These are phyloP conservation scores for Trypanosoma caninum DNA, from an alignment of 208 protist species.

Conservation along the genomic window DNA sequence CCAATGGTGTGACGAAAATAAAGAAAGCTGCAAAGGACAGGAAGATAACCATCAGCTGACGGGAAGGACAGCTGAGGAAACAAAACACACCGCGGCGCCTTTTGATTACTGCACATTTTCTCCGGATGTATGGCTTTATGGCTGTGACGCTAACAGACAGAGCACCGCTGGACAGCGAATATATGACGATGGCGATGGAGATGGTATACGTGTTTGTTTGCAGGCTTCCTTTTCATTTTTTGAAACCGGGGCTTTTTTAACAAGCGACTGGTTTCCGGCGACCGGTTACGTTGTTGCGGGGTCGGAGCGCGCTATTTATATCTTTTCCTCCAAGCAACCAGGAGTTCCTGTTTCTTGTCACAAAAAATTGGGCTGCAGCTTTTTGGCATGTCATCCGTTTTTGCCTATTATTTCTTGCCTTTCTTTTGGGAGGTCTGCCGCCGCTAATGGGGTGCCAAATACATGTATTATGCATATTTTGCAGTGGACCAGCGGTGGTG, in stretches of 20 bases:
- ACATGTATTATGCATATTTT: constrained; percentile 29
- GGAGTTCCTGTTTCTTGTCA: constrained; percentile 37
- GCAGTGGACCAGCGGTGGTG: constrained; percentile 11
- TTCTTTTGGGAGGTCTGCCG: constrained; percentile 21
- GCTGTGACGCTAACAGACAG: neutral
- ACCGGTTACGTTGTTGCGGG: constrained; percentile 59
- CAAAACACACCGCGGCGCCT: neutral
- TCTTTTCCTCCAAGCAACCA: constrained; percentile 53
- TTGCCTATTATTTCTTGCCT: constrained; percentile 63
- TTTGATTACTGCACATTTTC: neutral
- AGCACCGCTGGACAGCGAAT: neutral
- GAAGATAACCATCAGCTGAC: neutral
- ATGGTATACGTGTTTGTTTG: constrained; percentile 33
- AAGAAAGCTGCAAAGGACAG: neutral
- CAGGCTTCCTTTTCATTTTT: constrained; percentile 28
- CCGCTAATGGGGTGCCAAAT: neutral
- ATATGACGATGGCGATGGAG: constrained; percentile 29
- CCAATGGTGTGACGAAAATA: neutral
- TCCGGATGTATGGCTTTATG: constrained; percentile 2
- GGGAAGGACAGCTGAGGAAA: neutral
- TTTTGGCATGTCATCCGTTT: constrained; percentile 65
- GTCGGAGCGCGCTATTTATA: constrained; percentile 40
- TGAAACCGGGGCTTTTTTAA: constrained; percentile 50
- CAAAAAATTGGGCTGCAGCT: constrained; percentile 25
- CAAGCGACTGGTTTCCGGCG: constrained; percentile 68